Evolutionary conservation across 805 yeast genomes (phyloP).

Genomic region (Kuraishia floccosa): DNA sequence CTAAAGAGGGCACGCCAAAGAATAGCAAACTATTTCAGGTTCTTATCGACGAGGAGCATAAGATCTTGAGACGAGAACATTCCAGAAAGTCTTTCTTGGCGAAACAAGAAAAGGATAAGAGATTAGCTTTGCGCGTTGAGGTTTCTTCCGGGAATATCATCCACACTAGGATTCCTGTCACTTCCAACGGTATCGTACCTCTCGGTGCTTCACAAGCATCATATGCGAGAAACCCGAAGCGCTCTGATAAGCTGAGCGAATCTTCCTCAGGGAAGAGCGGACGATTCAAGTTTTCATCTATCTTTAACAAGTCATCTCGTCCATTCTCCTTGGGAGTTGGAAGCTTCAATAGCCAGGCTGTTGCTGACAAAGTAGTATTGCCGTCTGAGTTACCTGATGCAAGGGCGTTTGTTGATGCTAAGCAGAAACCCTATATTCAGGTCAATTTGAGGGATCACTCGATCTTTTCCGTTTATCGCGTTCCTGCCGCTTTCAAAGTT

Average conservation of each 20-base stretch:
- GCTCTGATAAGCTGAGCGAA: no score
- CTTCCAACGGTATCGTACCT: no score
- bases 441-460: constrained; percentile 34
- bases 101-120: constrained; percentile 10
- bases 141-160: no score
- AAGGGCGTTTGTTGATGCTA: constrained; percentile 22
- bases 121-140: no score
- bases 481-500: constrained; percentile 37
- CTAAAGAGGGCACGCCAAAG: constrained; percentile 19
- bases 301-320: constrained; percentile 32
- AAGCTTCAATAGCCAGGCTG: constrained; percentile 19
- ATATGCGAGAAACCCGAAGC: no score
- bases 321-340: constrained; percentile 47
- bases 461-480: constrained; percentile 40
- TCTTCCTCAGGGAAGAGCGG: constrained; percentile 1
- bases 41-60: constrained; percentile 36
- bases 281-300: constrained; percentile 9
- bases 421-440: constrained; percentile 37
- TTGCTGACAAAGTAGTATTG: constrained; percentile 33
- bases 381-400: constrained; percentile 51
- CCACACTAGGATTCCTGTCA: no score
- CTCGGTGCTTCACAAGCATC: no score
- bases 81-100: constrained; percentile 12
- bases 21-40: constrained; percentile 27
- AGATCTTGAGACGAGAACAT: constrained; percentile 39